Evolutionary conservation across 345 rosid species (phyloP), one percentile per base, ranked within the genome.

Genomic region (Populus nigra): DNA sequence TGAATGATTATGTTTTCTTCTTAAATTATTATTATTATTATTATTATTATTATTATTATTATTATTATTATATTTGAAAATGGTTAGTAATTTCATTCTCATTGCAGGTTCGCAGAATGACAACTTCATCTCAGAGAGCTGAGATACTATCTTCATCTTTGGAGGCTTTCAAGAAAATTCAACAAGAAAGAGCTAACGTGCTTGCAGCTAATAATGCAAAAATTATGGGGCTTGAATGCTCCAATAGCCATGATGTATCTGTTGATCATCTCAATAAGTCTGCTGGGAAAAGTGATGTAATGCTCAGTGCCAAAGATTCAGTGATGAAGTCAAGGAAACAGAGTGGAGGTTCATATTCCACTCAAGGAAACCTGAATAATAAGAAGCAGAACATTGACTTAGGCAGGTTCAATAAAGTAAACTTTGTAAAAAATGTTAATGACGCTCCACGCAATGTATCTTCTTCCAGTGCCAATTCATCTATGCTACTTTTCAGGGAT

Each of bases 61-160:
- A 31, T 41, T 41, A 12, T 22, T 12, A 41, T 41, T 3, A 0
- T 66, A 70, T 68, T 68, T 74, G 73, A 83, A 72, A 81, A 75
- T 65, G 39, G 15, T 76, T 65, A 39, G 59, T 79, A 75, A 49
- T 83, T 73, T 77, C 61, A 55, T 80, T 61, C 73, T 83, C 35
- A 78, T 31, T 82, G 86, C 90, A 91, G 95, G 95, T 89, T 76
- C 84, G 95, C 65, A 85, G 93, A 84, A 89, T 91, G 93, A 88
- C 93, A 31, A 88, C 89, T 77, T 89, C 93, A 74, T 86, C 95
- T 43, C 93, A 91, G 82, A 86, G 85, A 85, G 95, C 93, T 5
- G 95, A 89, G 85, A 87, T 91, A 81, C 73, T 91, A 23, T 88
- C 94, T 57, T 91, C 94, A 84, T 91, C 94, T 27, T 72, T 89